phyloP scores from a whole-genome alignment of 1,139 yeast species.

The Zygosaccharomyces pseudobailii region DNA sequence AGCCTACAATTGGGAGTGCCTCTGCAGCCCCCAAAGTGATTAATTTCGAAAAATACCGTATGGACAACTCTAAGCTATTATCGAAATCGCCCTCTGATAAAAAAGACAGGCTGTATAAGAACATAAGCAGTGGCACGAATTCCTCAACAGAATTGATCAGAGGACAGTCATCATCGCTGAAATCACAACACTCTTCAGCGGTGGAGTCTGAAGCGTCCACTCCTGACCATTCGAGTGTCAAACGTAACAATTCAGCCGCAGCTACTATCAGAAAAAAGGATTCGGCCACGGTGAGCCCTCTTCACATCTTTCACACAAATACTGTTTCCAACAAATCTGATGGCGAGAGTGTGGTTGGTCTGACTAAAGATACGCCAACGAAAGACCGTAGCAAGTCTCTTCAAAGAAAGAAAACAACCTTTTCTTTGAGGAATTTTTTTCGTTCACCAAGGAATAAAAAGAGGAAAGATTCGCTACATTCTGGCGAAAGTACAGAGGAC shows the following conservation, averaged over 20 bases:
- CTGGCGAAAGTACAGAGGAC: conserved; percentile 7
- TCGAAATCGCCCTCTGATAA: conserved; percentile 2
- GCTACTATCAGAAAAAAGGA: conserved; percentile 5
- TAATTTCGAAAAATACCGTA: conserved; percentile 23
- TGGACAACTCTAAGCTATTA: conserved; percentile 12
- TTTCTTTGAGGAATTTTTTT: conserved; percentile 29
- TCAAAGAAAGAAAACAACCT: conserved; percentile 31
- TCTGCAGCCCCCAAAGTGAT: conserved; percentile 7
- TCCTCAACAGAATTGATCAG: conserved; percentile 8
- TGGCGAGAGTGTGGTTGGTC: background rate
- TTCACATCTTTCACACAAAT: background rate
- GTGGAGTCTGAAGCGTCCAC: background rate
- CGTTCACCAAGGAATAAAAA: conserved; percentile 26
- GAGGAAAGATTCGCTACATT: conserved; percentile 1
- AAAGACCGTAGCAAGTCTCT: background rate
- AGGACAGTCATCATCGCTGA: background rate
- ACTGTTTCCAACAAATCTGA: conserved; percentile 1
- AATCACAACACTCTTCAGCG: background rate
- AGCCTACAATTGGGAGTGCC: background rate
- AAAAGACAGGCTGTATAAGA: conserved; percentile 3
- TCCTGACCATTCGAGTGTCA: conserved; percentile 12
- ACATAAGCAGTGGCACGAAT: conserved; percentile 6
- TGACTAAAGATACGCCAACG: background rate
- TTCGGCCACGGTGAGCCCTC: conserved; percentile 1
- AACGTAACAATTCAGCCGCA: conserved; percentile 11